Conservation (phyloP, 768 basidiomycete species). For the Sporobolomyces pararoseus region DNA sequence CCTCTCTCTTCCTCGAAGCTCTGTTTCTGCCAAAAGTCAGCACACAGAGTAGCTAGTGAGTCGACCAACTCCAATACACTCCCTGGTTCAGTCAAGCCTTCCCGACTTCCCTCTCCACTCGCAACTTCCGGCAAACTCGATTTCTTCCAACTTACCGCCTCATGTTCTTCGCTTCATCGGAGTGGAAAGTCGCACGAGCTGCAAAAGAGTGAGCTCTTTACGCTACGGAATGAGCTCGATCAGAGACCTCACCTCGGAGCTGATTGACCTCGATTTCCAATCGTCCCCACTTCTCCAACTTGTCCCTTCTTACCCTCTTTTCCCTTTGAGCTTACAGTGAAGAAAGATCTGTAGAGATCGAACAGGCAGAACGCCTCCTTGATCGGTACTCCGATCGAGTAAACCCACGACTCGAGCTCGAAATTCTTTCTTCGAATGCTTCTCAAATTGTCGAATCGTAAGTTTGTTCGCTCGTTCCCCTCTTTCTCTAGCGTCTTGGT, state of each 20-base stretch:
- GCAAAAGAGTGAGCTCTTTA: conserved; percentile 16
- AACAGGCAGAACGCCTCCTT: not conserved
- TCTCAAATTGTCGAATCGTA: conserved; percentile 15
- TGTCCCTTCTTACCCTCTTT: no score
- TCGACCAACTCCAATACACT: no score
- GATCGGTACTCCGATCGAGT: not conserved
- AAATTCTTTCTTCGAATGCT: conserved; percentile 11
- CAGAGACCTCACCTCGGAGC: not conserved
- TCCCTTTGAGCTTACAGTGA: conserved; percentile 3
- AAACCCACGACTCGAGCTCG: not conserved
- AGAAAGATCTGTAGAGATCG: conserved; percentile 12
- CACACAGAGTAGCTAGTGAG: no score
- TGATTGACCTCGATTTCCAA: not conserved
- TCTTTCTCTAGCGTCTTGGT: not conserved
- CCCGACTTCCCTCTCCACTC: no score
- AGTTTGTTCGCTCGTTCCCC: not conserved
- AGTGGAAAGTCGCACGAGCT: conserved; percentile 16
- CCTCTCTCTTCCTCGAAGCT: no score
- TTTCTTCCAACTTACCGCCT: not conserved
- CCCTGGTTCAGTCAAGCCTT: no score
- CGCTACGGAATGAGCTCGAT: no score
- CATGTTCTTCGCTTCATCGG: conserved; percentile 3
- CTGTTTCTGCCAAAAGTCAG: no score
- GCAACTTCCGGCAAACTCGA: not conserved
- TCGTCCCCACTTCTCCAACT: conserved; percentile 18